Base-by-base conservation (phyloP, 2,329 filamentous ascomycete species). In the Penicillium corylophilum region DNA sequence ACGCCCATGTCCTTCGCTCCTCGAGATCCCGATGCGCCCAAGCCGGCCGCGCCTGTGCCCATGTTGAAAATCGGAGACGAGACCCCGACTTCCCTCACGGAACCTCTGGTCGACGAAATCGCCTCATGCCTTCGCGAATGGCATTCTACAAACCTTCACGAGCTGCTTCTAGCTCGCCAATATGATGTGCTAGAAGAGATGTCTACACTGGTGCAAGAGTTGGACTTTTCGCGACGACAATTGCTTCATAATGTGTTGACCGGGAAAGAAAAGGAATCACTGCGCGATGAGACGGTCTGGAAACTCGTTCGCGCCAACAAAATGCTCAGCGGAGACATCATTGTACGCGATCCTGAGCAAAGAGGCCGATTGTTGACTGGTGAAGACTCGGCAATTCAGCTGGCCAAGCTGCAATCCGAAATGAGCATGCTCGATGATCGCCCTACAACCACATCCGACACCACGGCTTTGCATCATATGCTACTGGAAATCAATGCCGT, bases 51-150 rank as follows among this genome's bases (percentile, higher is more conserved):
- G 10, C 94, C 94, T 0, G 92, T 99, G 8, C 94, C 94, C 4
- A 94, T 97, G 88, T 81, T 99, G 47, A 96, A 96, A 72, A 93
- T 99, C 69, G 94, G 94, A 52, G 94, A 99, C 67, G 94, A 99
- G 76, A 96, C 91, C 2, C 90, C 92, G 1, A 95, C 90, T 0
- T 96, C 91, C 5, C 79, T 83, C 15, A 86, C 89, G 8, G 95
- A 99, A 70, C 94, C 94, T 2, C 74, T 99, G 55, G 92, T 99
- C 22, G 94, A 99, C 72, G 94, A 99, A 71, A 97, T 99, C 63
- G 92, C 94, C 13, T 96, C 92, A 3, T 99, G 94, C 69, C 76
- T 99, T 57, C 85, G 94, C 62, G 94, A 99, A 80, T 99, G 94
- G 95, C 93, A 99, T 74, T 95, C 94, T 18, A 96, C 92, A 16